Percentiles rank a stretch among this genome's conserved stretches.
phyloP scores from a whole-genome alignment of 805 yeast species.

The Schizosaccharomyces osmophilus region DNA sequence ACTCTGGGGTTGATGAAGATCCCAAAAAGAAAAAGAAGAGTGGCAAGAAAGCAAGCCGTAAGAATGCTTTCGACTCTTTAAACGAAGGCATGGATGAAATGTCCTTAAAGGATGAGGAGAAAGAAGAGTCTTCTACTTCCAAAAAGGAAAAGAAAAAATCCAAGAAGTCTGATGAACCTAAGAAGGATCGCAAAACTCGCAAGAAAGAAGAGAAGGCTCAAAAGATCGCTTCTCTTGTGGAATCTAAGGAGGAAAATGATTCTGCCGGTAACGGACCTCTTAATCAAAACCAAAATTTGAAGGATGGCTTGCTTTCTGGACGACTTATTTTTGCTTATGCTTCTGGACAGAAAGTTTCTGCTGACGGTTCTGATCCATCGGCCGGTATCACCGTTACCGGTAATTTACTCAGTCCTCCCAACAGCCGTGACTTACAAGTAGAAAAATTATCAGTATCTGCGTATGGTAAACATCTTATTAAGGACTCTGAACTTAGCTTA shows the following conservation, averaged over 20 bases:
- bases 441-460: constrained; percentile 1
- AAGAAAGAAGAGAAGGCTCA: constrained; percentile 1
- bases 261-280: background rate
- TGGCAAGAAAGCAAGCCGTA: background rate
- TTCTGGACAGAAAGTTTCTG: constrained; percentile 24
- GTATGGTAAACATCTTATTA: constrained; percentile 72
- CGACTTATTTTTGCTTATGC: constrained; percentile 3
- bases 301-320: background rate
- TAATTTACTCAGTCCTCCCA: constrained; percentile 2
- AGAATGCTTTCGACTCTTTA: background rate
- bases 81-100: background rate
- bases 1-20: background rate
- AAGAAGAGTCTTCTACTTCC: background rate
- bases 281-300: background rate
- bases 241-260: background rate
- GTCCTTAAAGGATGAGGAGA: background rate
- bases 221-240: background rate
- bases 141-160: background rate
- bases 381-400: constrained; percentile 3
- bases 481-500: constrained; percentile 75
- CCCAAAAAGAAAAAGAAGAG: background rate
- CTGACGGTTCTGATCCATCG: constrained; percentile 3
- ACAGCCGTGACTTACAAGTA: constrained; percentile 1
- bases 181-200: background rate
- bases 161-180: background rate